These are phyloP conservation scores for Ilyonectria destructans DNA, from an alignment of 2,329 filamentous ascomycete species.

Conservation along the genomic window DNA sequence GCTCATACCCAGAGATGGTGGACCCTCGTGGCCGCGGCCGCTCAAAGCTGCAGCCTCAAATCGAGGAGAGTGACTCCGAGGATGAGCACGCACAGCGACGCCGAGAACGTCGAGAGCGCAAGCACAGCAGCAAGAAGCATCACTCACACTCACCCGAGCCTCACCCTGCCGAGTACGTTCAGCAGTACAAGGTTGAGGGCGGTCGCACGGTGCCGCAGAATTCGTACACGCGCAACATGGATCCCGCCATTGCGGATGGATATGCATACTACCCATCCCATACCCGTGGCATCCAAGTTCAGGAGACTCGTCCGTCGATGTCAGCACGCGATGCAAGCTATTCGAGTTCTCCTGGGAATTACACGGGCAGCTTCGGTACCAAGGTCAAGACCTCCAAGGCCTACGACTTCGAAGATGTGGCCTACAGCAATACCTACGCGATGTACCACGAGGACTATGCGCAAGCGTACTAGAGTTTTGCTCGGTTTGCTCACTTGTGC, in stretches of 20 bases:
- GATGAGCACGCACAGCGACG: constrained; percentile 52
- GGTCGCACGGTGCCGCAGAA: constrained; percentile 49
- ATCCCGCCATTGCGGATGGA: constrained; percentile 40
- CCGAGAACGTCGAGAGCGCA: constrained; percentile 51
- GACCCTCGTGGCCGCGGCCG: constrained; percentile 57
- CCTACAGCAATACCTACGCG: constrained; percentile 51
- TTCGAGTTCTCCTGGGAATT: constrained; percentile 42
- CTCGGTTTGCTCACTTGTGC: not conserved
- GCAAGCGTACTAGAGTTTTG: constrained; percentile 25
- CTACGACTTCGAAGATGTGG: constrained; percentile 52
- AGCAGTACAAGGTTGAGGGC: constrained; percentile 52
- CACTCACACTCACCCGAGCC: constrained; percentile 55
- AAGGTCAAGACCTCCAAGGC: constrained; percentile 56
- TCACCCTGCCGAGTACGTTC: constrained; percentile 43
- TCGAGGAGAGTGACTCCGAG: constrained; percentile 55
- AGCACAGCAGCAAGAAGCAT: constrained; percentile 56
- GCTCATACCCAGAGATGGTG: constrained; percentile 41
- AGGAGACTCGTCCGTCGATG: constrained; percentile 52
- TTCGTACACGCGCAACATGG: constrained; percentile 49
- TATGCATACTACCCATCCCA: constrained; percentile 45
- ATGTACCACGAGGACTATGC: constrained; percentile 47
- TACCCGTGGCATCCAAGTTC: constrained; percentile 39
- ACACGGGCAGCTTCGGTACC: constrained; percentile 39
- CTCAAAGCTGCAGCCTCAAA: constrained; percentile 57
- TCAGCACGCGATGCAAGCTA: constrained; percentile 53